Percentiles rank a stretch among this genome's conserved stretches.
Evolutionary conservation across 108 stramenopile species (phyloP).

Genomic region (Bacterosira constricta): DNA sequence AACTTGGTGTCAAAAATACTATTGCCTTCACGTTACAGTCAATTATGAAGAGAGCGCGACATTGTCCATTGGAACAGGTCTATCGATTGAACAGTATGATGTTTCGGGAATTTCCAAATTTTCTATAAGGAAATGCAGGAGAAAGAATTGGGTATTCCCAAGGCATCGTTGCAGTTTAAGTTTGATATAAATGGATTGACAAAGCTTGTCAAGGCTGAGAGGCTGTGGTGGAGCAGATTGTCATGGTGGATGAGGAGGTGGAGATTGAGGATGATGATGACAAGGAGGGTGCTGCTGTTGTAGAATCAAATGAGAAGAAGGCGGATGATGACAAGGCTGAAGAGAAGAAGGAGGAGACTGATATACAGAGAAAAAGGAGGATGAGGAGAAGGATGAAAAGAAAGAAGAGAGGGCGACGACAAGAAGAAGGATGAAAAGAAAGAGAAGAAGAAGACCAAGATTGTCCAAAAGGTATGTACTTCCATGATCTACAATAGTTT

Average conservation of each 20-base stretch:
- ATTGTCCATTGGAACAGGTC: slow-evolving; percentile 71
- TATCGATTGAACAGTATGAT: slow-evolving; percentile 79
- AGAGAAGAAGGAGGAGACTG: slow-evolving; percentile 29
- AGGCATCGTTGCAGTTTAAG: slow-evolving; percentile 94
- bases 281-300: slow-evolving; percentile 19
- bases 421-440: slow-evolving; percentile 52
- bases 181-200: slow-evolving; percentile 86
- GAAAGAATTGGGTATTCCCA: slow-evolving; percentile 88
- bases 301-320: slow-evolving; percentile 19
- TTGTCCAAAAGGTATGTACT: slow-evolving; percentile 63
- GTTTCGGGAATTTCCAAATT: slow-evolving; percentile 89
- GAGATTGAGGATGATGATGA: slow-evolving; percentile 79
- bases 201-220: slow-evolving; percentile 88
- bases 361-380: slow-evolving; percentile 20
- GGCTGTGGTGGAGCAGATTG: slow-evolving; percentile 89
- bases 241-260: slow-evolving; percentile 79
- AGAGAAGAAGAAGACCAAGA: slow-evolving; percentile 80
- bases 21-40: slow-evolving; percentile 89
- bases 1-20: slow-evolving; percentile 91
- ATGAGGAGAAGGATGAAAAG: too few relatives aligned
- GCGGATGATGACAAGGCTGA: slow-evolving; percentile 13
- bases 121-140: slow-evolving; percentile 91
- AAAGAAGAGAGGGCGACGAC: slow-evolving; percentile 33
- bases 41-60: slow-evolving; percentile 77
- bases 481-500: not conserved